Conservation (phyloP, 371 early-diverging fungal species). For the Mortierella sp. region DNA sequence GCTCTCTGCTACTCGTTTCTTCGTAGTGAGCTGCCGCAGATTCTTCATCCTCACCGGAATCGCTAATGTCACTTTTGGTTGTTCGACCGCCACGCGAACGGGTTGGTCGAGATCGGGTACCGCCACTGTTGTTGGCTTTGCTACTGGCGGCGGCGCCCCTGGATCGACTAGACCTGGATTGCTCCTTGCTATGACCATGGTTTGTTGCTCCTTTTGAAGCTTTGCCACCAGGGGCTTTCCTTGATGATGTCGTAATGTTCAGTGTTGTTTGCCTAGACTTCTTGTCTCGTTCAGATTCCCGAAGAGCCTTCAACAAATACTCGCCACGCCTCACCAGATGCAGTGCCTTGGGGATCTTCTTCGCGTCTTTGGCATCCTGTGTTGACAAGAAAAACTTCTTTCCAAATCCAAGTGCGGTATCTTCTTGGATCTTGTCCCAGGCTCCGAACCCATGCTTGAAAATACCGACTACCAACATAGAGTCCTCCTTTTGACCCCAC, state of each 20-base stretch:
- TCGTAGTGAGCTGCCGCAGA: slow-evolving; percentile 22
- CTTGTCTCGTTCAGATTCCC: slow-evolving; percentile 58
- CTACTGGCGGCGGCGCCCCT: slow-evolving; percentile 2
- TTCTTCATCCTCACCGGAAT: slow-evolving; percentile 25
- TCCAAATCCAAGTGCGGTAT: slow-evolving; percentile 76
- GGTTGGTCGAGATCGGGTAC: slow-evolving; percentile 22
- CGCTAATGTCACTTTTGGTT: slow-evolving; percentile 4
- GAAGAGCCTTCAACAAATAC: slow-evolving; percentile 85
- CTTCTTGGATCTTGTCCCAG: slow-evolving; percentile 89
- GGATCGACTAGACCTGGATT: slow-evolving; percentile 7
- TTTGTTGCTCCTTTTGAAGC: slow-evolving; percentile 3
- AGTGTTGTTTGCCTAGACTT: slow-evolving; percentile 32
- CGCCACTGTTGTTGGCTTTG: slow-evolving; percentile 12
- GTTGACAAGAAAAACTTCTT: slow-evolving; percentile 84
- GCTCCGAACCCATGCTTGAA: slow-evolving; percentile 94
- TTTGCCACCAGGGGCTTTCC: slow-evolving; percentile 28
- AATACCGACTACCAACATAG: slow-evolving; percentile 95
- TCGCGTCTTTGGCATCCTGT: slow-evolving; percentile 54
- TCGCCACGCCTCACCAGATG: slow-evolving; percentile 92
- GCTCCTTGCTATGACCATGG: slow-evolving; percentile 18
- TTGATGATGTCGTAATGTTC: slow-evolving; percentile 12
- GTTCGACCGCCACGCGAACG: slow-evolving; percentile 8
- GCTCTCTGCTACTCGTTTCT: slow-evolving; percentile 37
- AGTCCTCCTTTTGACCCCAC: slow-evolving; percentile 95
- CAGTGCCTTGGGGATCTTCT: slow-evolving; percentile 80